phyloP scores from a whole-genome alignment of 305 asterid species.

The Fraxinus paxiana region DNA sequence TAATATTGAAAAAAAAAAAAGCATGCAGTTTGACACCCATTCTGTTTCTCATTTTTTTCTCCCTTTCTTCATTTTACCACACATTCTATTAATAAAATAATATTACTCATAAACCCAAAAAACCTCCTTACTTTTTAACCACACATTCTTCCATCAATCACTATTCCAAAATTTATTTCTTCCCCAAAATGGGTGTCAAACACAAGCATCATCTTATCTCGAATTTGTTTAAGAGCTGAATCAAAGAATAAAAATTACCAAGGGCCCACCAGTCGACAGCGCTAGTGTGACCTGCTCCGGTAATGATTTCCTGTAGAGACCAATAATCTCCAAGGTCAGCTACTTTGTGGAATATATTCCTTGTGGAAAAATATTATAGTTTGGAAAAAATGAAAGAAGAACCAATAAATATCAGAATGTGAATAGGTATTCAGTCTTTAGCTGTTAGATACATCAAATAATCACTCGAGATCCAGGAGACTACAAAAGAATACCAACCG shows the following conservation, averaged over 20 bases:
- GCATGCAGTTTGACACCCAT: not conserved
- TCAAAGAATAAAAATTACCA: constrained; percentile 44
- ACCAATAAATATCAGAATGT: not conserved
- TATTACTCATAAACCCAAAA: too few species aligned
- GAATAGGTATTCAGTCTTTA: not conserved
- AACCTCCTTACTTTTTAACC: too few species aligned
- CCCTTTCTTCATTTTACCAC: too few species aligned
- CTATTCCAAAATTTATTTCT: too few species aligned
- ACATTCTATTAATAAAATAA: too few species aligned
- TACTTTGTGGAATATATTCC: not conserved
- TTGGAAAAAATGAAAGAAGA: not conserved
- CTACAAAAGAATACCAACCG: constrained; percentile 46
- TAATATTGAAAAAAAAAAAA: not conserved
- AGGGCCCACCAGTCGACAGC: constrained; percentile 99
- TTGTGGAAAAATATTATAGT: not conserved
- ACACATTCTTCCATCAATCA: too few species aligned
- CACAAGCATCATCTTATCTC: not conserved
- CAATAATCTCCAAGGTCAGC: constrained; percentile 21
- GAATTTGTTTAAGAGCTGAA: not conserved
- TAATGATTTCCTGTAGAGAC: constrained; percentile 68
- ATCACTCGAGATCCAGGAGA: not conserved
- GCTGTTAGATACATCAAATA: not conserved
- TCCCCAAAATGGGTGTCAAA: too few species aligned
- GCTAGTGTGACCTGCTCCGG: constrained; percentile 94
- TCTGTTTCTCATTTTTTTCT: too few species aligned